Evolutionary conservation across 306 rosid species (phyloP).

Genomic region (Neltuma alba): DNA sequence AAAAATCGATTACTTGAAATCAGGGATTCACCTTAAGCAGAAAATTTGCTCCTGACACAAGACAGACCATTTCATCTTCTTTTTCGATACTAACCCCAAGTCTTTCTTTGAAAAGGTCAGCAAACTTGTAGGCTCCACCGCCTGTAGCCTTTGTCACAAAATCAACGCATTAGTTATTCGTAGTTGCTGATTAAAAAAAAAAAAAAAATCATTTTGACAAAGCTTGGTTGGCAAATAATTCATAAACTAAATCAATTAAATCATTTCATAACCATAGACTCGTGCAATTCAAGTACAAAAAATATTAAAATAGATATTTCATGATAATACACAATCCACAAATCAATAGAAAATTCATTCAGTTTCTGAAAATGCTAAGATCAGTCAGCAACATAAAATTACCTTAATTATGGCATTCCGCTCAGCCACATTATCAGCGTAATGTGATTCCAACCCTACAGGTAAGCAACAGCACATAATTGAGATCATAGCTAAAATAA

Average conservation of each 20-base stretch:
- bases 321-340: slow-evolving; percentile 16
- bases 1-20: slow-evolving; percentile 25
- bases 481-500: neutral
- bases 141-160: slow-evolving; percentile 88
- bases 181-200: neutral
- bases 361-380: slow-evolving; percentile 17
- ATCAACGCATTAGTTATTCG: slow-evolving; percentile 28
- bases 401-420: slow-evolving; percentile 89
- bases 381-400: slow-evolving; percentile 22
- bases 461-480: slow-evolving; percentile 1
- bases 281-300: neutral
- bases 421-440: slow-evolving; percentile 53
- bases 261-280: slow-evolving; percentile 13
- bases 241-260: neutral
- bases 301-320: slow-evolving; percentile 9
- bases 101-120: slow-evolving; percentile 96
- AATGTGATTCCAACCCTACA: slow-evolving; percentile 69
- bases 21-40: slow-evolving; percentile 81
- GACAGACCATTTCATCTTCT: slow-evolving; percentile 98
- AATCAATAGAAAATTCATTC: neutral
- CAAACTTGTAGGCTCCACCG: slow-evolving; percentile 96
- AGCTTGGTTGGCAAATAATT: slow-evolving; percentile 2
- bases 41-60: slow-evolving; percentile 97
- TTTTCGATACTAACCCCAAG: slow-evolving; percentile 97
- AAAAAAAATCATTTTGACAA: neutral